phyloP scores from a whole-genome alignment of 2,329 filamentous ascomycete genomes.

The Trichoderma cornu-damae region DNA sequence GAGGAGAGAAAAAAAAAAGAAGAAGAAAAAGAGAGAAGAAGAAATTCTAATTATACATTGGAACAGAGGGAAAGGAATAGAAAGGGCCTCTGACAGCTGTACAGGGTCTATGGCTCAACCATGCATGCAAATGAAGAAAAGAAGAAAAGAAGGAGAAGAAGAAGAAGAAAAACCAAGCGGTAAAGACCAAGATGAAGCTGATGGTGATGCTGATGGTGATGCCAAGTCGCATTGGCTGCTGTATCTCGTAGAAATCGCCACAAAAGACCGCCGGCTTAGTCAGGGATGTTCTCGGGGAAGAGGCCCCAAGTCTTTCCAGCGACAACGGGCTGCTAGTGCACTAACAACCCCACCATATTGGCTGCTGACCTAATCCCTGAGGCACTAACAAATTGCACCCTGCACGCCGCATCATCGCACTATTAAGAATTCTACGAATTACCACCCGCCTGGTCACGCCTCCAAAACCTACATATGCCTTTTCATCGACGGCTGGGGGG shows the following conservation, averaged over 20 bases:
- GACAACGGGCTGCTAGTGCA: conserved; percentile 10
- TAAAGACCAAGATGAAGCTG: background rate
- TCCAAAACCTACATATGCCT: conserved; percentile 11
- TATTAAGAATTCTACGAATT: conserved; percentile 18
- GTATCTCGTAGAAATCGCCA: conserved; percentile 7
- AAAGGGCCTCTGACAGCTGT: background rate
- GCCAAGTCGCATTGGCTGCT: background rate
- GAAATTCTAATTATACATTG: conserved; percentile 13
- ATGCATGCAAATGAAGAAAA: background rate
- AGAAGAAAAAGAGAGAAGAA: background rate
- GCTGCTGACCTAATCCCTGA: conserved; percentile 16
- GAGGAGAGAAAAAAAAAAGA: background rate
- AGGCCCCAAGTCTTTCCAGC: conserved; percentile 4
- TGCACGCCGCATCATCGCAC: conserved; percentile 17
- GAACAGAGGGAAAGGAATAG: background rate
- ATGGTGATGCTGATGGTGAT: background rate
- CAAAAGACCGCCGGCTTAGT: background rate
- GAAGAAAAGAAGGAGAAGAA: background rate
- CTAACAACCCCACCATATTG: conserved; percentile 17
- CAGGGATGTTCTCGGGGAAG: conserved; percentile 1
- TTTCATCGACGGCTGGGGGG: conserved; percentile 7
- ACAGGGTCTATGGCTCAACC: background rate
- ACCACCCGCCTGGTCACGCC: conserved; percentile 17
- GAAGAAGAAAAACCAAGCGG: background rate
- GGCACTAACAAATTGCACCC: conserved; percentile 19